These are phyloP conservation scores for Yamadazyma takamatsuzukensis DNA, from an alignment of 805 yeast species.

Conservation along the genomic window DNA sequence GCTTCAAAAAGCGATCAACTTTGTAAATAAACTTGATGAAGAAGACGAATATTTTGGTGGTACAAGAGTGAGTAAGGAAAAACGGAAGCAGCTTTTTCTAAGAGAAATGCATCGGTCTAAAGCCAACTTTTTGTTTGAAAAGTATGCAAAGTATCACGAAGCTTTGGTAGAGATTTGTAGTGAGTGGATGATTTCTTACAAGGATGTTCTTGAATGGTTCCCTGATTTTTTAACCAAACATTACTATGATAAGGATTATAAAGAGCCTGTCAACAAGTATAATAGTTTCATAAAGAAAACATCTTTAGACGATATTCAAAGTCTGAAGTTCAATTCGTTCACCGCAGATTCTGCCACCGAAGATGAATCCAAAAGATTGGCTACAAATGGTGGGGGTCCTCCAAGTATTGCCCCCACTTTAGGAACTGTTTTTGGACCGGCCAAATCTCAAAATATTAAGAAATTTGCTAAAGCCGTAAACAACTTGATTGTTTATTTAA, in stretches of 20 bases:
- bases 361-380: constrained; percentile 7
- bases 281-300: constrained; percentile 10
- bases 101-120: constrained; percentile 34
- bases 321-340: constrained; percentile 1
- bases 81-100: constrained; percentile 28
- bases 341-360: constrained; percentile 13
- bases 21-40: constrained; percentile 23
- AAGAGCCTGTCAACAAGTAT: constrained; percentile 6
- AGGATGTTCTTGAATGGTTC: constrained; percentile 31
- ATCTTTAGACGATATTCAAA: constrained; percentile 10
- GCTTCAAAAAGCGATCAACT: constrained; percentile 28
- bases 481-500: constrained; percentile 43
- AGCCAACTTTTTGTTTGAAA: constrained; percentile 29
- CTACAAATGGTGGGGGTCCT: constrained; percentile 1
- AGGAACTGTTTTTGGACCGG: constrained; percentile 8
- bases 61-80: constrained; percentile 14
- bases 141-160: constrained; percentile 33
- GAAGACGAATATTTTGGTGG: constrained; percentile 23
- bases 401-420: constrained; percentile 7
- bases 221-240: constrained; percentile 35
- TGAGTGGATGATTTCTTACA: constrained; percentile 37
- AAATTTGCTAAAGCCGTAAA: constrained; percentile 34
- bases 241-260: constrained; percentile 6
- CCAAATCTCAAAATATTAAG: constrained; percentile 19
- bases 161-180: constrained; percentile 37